These are phyloP conservation scores for Hsuehochloa calcarea DNA, from an alignment of 176 grass and related monocot species.

Conservation along the genomic window DNA sequence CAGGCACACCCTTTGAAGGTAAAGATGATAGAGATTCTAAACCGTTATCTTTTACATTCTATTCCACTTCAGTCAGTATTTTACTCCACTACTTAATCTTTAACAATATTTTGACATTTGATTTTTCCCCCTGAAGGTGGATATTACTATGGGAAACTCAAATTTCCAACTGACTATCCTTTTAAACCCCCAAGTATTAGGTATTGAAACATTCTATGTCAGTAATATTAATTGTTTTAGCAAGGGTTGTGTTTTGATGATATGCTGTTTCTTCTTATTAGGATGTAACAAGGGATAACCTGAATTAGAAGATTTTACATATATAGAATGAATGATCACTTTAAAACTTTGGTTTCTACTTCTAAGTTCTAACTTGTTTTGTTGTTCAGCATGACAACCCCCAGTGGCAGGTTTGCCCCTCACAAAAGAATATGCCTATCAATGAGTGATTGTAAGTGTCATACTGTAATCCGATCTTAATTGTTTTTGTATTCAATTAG, in stretches of 20 bases:
- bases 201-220: conserved; percentile 31
- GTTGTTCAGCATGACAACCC: conserved; percentile 86
- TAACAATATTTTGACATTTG: not conserved
- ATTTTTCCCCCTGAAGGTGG: conserved; percentile 52
- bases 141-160: conserved; percentile 98
- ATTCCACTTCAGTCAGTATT: not conserved
- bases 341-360: conserved; percentile 22
- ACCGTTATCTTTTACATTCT: not conserved
- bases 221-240: not conserved
- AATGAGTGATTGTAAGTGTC: conserved; percentile 94
- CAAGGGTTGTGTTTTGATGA: not conserved
- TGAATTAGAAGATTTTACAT: not conserved
- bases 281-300: not conserved
- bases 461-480: not conserved
- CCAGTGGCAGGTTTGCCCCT: conserved; percentile 90
- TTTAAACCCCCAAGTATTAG: conserved; percentile 98
- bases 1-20: conserved; percentile 94
- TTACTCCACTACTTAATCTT: not conserved
- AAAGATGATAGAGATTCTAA: conserved; percentile 11
- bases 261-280: not conserved
- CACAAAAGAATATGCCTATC: conserved; percentile 93
- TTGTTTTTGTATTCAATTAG: conserved; percentile 1
- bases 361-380: conserved; percentile 36
- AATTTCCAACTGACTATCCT: conserved; percentile 93
- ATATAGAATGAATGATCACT: not conserved